Conservation (phyloP, 2,329 filamentous ascomycete genomes). For the Aspergillus latus region DNA sequence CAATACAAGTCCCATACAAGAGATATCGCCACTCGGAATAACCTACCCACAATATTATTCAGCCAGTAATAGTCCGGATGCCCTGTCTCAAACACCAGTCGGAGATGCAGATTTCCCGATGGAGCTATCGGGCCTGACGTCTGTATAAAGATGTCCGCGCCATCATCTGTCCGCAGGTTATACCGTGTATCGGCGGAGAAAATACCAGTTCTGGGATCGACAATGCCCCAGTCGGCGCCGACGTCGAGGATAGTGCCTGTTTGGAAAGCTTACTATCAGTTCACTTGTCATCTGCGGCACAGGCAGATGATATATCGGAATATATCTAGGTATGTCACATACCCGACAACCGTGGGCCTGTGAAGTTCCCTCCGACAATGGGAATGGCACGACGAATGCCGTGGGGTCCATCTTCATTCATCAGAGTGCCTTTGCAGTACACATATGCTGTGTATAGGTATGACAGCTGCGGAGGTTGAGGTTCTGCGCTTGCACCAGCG, state of each 20-base stretch:
- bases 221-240: conserved; percentile 28
- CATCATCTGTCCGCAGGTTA: conserved; percentile 28
- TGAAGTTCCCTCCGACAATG: conserved; percentile 31
- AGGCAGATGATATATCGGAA: background rate
- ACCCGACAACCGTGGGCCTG: conserved; percentile 25
- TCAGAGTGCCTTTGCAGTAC: conserved; percentile 22
- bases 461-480: conserved; percentile 20
- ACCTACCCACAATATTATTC: conserved; percentile 30
- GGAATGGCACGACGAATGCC: conserved; percentile 27
- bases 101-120: conserved; percentile 24
- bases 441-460: conserved; percentile 29
- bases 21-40: background rate
- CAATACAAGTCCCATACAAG: background rate
- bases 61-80: conserved; percentile 30
- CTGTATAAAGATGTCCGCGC: conserved; percentile 25
- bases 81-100: conserved; percentile 26
- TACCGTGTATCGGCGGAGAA: conserved; percentile 31
- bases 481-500: background rate
- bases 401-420: conserved; percentile 19
- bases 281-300: too few species aligned
- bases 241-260: conserved; percentile 26
- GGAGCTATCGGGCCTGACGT: conserved; percentile 24
- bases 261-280: too few species aligned
- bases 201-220: conserved; percentile 25
- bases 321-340: background rate